phyloP scores from a whole-genome alignment of 805 yeast species.

The Wickerhamiella slavikovae region DNA sequence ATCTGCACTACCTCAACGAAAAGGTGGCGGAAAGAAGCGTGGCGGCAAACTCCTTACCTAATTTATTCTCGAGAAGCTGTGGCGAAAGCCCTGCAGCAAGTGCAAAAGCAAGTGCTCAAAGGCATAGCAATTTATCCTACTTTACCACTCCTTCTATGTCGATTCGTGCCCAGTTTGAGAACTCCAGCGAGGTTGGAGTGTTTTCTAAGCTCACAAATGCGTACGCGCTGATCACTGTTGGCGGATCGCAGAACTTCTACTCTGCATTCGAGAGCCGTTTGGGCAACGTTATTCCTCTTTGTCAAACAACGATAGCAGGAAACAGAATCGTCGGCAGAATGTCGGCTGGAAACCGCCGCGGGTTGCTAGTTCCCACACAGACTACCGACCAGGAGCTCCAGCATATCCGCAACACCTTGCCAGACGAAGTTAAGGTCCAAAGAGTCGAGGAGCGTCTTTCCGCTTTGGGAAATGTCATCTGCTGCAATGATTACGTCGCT shows the following conservation, averaged over 20 bases:
- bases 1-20: no score
- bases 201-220: conserved; percentile 68
- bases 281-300: conserved; percentile 90
- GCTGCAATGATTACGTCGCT: conserved; percentile 98
- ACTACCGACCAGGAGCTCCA: conserved; percentile 96
- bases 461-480: conserved; percentile 92
- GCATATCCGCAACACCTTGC: conserved; percentile 90
- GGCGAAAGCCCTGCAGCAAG: no score
- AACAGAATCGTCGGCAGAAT: conserved; percentile 94
- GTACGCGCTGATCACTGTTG: conserved; percentile 88
- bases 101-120: no score
- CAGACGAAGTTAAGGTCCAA: conserved; percentile 87
- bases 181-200: conserved; percentile 16
- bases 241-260: conserved; percentile 68
- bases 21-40: no score
- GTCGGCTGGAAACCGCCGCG: conserved; percentile 98
- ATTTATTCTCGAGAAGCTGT: no score
- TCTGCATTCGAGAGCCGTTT: conserved; percentile 96
- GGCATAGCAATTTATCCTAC: no score
- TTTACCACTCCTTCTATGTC: conserved; percentile 7
- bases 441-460: conserved; percentile 95
- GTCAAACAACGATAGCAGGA: conserved; percentile 95
- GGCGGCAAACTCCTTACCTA: no score
- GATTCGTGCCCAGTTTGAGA: conserved; percentile 15
- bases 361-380: conserved; percentile 88